Conservation (phyloP, 108 stramenopile genomes). For the Asterionellopsis glacialis region DNA sequence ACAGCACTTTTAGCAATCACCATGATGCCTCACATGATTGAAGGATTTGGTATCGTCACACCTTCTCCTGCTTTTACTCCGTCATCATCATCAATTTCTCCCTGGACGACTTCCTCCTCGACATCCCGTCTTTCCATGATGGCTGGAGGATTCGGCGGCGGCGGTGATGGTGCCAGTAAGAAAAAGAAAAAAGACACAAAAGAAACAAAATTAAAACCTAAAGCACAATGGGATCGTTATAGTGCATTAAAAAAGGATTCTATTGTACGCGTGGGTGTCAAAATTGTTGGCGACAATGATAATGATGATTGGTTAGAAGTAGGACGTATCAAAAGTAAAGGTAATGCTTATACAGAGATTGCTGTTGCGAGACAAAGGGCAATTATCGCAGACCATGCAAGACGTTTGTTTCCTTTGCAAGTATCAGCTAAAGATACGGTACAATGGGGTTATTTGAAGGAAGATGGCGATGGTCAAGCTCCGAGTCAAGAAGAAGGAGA, state of each 20-base stretch:
- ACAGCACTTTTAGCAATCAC: too few species aligned
- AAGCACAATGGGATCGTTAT: constrained; percentile 75
- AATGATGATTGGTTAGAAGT: constrained; percentile 62
- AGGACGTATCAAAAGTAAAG: constrained; percentile 57
- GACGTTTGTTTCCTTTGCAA: constrained; percentile 59
- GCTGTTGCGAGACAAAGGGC: constrained; percentile 68
- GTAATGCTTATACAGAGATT: constrained; percentile 30
- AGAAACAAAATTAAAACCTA: constrained; percentile 28
- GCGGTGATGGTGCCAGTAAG: neutral
- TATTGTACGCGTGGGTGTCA: constrained; percentile 49
- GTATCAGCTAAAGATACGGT: constrained; percentile 54
- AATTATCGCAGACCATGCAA: constrained; percentile 76
- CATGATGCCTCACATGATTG: too few species aligned
- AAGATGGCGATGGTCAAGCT: constrained; percentile 6
- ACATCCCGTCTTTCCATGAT: too few species aligned
- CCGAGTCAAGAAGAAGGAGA: neutral
- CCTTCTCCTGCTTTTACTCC: too few species aligned
- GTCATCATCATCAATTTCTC: too few species aligned
- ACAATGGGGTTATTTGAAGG: constrained; percentile 55
- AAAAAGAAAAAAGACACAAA: neutral
- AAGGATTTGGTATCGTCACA: too few species aligned
- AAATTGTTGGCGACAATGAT: constrained; percentile 20
- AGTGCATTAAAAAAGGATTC: constrained; percentile 42
- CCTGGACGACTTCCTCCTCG: too few species aligned
- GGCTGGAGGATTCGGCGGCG: too few species aligned